These are phyloP conservation scores for Hansenula sp. DNA, from an alignment of 1,139 yeast species.

Conservation along the genomic window DNA sequence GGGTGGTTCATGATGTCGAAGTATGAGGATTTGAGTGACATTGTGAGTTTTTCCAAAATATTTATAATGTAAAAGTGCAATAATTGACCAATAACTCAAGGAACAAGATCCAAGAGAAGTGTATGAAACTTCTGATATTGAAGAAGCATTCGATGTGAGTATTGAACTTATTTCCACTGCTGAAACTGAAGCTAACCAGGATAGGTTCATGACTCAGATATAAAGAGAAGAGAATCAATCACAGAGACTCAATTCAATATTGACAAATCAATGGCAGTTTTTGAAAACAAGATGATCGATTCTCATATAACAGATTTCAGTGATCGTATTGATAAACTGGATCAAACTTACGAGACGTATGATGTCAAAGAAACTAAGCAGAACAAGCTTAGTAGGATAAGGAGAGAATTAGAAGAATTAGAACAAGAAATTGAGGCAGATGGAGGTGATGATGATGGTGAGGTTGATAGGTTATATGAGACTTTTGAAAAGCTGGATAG, in stretches of 20 bases:
- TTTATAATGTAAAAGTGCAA: too few relatives aligned
- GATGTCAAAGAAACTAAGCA: slow-evolving; percentile 35
- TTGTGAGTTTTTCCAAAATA: slow-evolving; percentile 11
- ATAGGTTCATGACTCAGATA: not conserved
- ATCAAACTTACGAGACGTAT: slow-evolving; percentile 25
- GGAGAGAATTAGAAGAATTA: slow-evolving; percentile 41
- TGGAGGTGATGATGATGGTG: slow-evolving; percentile 7
- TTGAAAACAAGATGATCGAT: slow-evolving; percentile 22
- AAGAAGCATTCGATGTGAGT: slow-evolving; percentile 28
- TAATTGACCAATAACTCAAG: slow-evolving; percentile 6
- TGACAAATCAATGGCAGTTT: slow-evolving; percentile 15
- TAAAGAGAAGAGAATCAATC: slow-evolving; percentile 17
- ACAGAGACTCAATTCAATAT: slow-evolving; percentile 15
- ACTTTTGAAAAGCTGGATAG: slow-evolving; percentile 10
- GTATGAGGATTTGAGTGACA: slow-evolving; percentile 5
- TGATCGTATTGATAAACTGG: slow-evolving; percentile 23
- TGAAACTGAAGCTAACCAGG: not conserved
- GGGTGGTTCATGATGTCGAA: slow-evolving; percentile 13
- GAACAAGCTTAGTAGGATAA: slow-evolving; percentile 42
- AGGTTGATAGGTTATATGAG: slow-evolving; percentile 12
- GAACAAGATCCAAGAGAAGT: slow-evolving; percentile 34
- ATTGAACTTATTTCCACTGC: too few relatives aligned
- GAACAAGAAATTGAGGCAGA: slow-evolving; percentile 13
- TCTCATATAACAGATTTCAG: slow-evolving; percentile 25
- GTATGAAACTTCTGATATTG: slow-evolving; percentile 49